Evolutionary conservation across 2,329 filamentous ascomycete species (phyloP), one percentile per base, ranked within the genome.

Genomic region (Fusarium circinatum): DNA sequence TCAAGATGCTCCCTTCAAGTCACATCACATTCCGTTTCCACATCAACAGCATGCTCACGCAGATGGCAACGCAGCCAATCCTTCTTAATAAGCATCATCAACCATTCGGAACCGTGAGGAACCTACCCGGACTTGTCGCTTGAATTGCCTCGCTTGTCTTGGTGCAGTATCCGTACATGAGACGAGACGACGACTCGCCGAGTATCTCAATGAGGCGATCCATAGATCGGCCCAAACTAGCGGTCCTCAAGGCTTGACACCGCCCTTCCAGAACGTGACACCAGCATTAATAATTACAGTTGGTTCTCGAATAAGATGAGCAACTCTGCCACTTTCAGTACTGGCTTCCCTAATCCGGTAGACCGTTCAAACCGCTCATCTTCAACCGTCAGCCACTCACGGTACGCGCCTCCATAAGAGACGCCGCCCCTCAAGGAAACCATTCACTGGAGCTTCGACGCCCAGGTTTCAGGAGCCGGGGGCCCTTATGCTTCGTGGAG

Each of bases 191-290:
- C 44, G 34, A 58, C 26, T 44, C 48, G 52, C 32, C 28, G 20
- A 62, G 32, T 34, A 69, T 69, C 45, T 26, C 58, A 66, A 47
- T 61, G 48, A 71, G 68, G 70, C 49, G 67, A 71, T 71, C 49
- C 62, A 38, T 32, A 44, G 51, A 71, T 71, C 61, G 56, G 36
- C 63, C 42, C 57, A 54, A 57, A 68, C 51, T 64, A 69, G 39
- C 65, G 54, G 42, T 34, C 68, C 63, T 57, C 26, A 26, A 52
- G 36, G 38, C 54, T 68, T 49, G 57, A 73, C 61, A 74, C 71
- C 72, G 60, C 72, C 72, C 72, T 75, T 75, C 72, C 69, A 75
- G 68, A 75, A 75, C 68, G 58, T 57, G 59, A 59, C 65, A 54
- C 28, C 45, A 45, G 39, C 45, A 45, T 30, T 51, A 24, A 30